Evolutionary conservation across 352 stramenopile genomes (phyloP).

Genomic region (Plasmopara viticola): DNA sequence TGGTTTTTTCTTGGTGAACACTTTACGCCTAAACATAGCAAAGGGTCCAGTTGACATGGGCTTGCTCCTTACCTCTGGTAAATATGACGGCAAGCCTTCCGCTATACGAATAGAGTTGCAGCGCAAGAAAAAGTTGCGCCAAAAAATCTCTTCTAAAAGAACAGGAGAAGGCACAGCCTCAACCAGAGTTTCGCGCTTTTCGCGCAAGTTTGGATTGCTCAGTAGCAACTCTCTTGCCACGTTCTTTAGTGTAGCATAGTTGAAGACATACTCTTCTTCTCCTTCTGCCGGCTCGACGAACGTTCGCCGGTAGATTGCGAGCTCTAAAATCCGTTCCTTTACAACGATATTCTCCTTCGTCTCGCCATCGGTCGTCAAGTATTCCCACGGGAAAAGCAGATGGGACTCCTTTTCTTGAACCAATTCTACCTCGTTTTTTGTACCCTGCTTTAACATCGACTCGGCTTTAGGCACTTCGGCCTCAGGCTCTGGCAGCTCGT

Average conservation of each 20-base stretch:
- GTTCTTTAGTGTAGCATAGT: conserved; percentile 41
- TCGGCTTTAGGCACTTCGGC: conserved; percentile 15
- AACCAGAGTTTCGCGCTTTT: conserved; percentile 48
- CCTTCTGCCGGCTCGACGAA: conserved; percentile 51
- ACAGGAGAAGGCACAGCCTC: conserved; percentile 27
- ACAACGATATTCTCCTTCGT: conserved; percentile 33
- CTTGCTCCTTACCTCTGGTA: conserved; percentile 32
- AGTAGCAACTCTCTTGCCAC: conserved; percentile 43
- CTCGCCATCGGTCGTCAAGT: conserved; percentile 25
- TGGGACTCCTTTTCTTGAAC: conserved; percentile 11
- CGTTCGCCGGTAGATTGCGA: conserved; percentile 56
- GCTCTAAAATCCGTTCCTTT: conserved; percentile 48
- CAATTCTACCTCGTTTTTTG: conserved; percentile 8
- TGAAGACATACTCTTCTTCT: conserved; percentile 62
- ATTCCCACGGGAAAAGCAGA: conserved; percentile 47
- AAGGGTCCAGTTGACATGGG: conserved; percentile 25
- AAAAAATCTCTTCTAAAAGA: conserved; percentile 51
- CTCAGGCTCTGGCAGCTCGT: conserved; percentile 17
- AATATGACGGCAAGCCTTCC: conserved; percentile 35
- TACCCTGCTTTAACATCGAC: conserved; percentile 1
- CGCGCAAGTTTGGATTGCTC: conserved; percentile 52
- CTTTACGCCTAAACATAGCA: conserved; percentile 41
- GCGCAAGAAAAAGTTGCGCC: conserved; percentile 67
- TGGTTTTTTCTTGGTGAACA: conserved; percentile 42
- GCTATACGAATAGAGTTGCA: conserved; percentile 49